Evolutionary conservation across 495 filamentous ascomycete species (phyloP).

Genomic region (Penicillium coffeae): DNA sequence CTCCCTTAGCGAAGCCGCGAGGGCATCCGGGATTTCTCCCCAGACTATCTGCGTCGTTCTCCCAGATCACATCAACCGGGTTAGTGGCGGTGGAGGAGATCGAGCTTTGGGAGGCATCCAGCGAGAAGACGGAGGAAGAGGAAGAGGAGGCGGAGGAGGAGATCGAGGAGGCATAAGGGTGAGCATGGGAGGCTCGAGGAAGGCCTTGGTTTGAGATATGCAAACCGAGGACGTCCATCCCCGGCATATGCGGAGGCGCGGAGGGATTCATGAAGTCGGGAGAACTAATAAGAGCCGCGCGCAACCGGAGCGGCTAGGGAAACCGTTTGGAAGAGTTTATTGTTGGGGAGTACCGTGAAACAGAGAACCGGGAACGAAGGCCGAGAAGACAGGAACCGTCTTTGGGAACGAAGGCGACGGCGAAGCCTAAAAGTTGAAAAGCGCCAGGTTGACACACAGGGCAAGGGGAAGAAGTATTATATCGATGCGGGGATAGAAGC

Average conservation of each 20-base stretch:
- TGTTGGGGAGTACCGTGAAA: constrained; percentile 44
- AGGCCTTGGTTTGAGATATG: constrained; percentile 40
- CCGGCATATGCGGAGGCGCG: constrained; percentile 41
- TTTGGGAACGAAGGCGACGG: constrained; percentile 45
- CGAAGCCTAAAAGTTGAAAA: constrained; percentile 34
- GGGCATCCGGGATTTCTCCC: constrained; percentile 23
- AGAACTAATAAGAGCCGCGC: not conserved
- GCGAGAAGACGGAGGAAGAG: constrained; percentile 78
- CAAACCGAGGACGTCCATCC: constrained; percentile 49
- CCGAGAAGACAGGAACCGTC: constrained; percentile 45
- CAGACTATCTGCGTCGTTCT: constrained; percentile 40
- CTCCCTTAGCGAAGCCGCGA: constrained; percentile 28
- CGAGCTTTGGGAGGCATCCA: constrained; percentile 55
- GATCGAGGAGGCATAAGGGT: constrained; percentile 64
- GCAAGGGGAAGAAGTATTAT: constrained; percentile 1
- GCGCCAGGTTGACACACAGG: constrained; percentile 32
- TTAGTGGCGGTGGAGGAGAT: constrained; percentile 46
- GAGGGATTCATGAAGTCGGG: constrained; percentile 21
- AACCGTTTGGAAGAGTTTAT: constrained; percentile 29
- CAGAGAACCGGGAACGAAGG: constrained; percentile 47
- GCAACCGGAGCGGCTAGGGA: constrained; percentile 23
- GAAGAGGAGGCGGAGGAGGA: constrained; percentile 71
- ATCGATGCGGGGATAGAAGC: not conserved
- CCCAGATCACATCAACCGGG: constrained; percentile 47
- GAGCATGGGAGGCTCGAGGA: constrained; percentile 38